Conservation (phyloP, 1,139 yeast genomes). For the Kurtzmaniella quercitrusa region DNA sequence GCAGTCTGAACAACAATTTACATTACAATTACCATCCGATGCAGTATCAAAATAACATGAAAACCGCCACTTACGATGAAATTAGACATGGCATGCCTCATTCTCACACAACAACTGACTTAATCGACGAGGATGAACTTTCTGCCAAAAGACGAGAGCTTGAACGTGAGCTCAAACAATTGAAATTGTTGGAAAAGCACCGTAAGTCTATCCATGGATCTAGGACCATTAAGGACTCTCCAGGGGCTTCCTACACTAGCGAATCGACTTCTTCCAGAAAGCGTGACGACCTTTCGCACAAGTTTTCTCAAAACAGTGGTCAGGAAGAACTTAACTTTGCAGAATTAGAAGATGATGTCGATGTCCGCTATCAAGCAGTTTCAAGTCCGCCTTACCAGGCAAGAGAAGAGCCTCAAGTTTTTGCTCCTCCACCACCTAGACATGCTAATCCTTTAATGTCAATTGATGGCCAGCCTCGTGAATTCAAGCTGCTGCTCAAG, state of each 20-base stretch:
- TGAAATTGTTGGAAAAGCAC: slow-evolving; percentile 33
- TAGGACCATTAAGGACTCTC: slow-evolving; percentile 1
- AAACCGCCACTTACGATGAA: too few species aligned
- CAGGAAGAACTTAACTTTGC: slow-evolving; percentile 16
- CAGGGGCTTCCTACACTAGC: slow-evolving; percentile 24
- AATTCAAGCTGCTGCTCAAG: slow-evolving; percentile 33
- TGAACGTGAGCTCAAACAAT: slow-evolving; percentile 36
- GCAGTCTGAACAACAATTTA: background rate
- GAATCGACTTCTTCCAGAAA: slow-evolving; percentile 37
- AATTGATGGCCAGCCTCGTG: background rate
- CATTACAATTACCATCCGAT: background rate
- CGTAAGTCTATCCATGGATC: slow-evolving; percentile 4
- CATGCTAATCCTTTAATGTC: slow-evolving; percentile 13
- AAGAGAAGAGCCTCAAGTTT: slow-evolving; percentile 10
- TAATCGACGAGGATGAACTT: slow-evolving; percentile 24
- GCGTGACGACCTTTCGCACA: slow-evolving; percentile 36
- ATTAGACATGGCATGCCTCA: background rate
- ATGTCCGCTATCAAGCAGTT: slow-evolving; percentile 14
- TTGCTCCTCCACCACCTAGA: slow-evolving; percentile 56
- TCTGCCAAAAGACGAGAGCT: slow-evolving; percentile 34
- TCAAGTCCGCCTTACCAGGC: slow-evolving; percentile 3
- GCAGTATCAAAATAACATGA: background rate
- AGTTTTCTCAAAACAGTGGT: slow-evolving; percentile 26
- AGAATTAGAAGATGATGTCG: slow-evolving; percentile 6
- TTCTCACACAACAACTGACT: slow-evolving; percentile 9